These are phyloP conservation scores for Heritiera fomes DNA, from an alignment of 345 rosid species.

Conservation along the genomic window DNA sequence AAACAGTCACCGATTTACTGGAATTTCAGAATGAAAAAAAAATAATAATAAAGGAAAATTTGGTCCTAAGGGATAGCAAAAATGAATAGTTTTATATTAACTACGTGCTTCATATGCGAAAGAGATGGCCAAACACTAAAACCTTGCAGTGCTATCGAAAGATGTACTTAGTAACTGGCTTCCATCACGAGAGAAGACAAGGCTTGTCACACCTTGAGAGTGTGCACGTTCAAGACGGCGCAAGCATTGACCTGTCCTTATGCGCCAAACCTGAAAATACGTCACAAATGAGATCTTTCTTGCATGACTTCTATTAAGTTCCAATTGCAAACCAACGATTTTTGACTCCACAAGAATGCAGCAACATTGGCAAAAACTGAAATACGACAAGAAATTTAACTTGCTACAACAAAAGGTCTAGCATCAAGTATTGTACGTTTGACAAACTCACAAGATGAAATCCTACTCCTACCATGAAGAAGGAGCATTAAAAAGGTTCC, in stretches of 20 bases:
- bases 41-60: neutral
- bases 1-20: neutral
- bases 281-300: conserved; percentile 20
- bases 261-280: conserved; percentile 85
- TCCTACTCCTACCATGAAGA: neutral
- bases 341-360: neutral
- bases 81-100: neutral
- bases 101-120: conserved; percentile 8
- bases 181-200: conserved; percentile 94
- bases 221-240: conserved; percentile 94
- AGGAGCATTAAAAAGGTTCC: neutral
- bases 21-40: neutral
- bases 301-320: neutral
- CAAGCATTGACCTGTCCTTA: conserved; percentile 90
- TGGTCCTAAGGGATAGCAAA: neutral
- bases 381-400: conserved; percentile 15
- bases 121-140: conserved; percentile 12
- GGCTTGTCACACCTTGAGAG: conserved; percentile 92
- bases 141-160: conserved; percentile 94
- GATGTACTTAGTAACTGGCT: conserved; percentile 94
- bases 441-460: conserved; percentile 7
- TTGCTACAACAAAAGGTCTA: conserved; percentile 11
- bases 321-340: neutral
- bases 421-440: neutral
- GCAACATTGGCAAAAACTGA: neutral